Evolutionary conservation across 139 green algal genomes (phyloP).

Genomic region (Chlamydomonas incerta): DNA sequence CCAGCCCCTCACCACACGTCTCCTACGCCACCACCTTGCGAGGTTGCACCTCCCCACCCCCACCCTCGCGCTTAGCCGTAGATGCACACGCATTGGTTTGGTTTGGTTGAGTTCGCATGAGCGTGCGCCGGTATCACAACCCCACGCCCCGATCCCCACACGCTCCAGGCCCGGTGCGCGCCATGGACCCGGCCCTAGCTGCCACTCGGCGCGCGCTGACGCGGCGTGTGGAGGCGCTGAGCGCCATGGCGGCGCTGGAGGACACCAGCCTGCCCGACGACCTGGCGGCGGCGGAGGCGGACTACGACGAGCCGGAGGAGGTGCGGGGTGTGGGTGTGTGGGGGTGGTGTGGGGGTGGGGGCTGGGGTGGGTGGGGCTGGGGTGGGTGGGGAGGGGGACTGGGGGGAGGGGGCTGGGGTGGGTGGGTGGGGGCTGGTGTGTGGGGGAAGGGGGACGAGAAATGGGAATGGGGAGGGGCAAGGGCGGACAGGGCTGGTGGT

Average conservation of each 20-base stretch:
- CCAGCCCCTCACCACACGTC: too few species aligned
- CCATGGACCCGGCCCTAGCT: slow-evolving; percentile 28
- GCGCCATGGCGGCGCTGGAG: slow-evolving; percentile 24
- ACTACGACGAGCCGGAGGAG: slow-evolving; percentile 67
- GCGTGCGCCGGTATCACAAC: too few species aligned
- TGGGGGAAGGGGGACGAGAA: too few species aligned
- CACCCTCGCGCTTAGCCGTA: not conserved
- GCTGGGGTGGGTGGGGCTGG: not conserved
- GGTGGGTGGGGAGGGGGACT: not conserved
- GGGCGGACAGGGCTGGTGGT: too few species aligned
- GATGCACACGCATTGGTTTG: too few species aligned
- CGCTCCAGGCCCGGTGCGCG: slow-evolving; percentile 20
- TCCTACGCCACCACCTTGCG: not conserved
- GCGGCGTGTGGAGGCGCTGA: not conserved
- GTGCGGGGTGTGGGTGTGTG: not conserved
- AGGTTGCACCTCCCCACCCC: too few species aligned
- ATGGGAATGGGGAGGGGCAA: too few species aligned
- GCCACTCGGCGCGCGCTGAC: slow-evolving; percentile 27
- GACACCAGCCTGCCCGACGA: slow-evolving; percentile 50
- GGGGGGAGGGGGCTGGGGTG: too few species aligned
- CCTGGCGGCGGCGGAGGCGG: slow-evolving; percentile 57
- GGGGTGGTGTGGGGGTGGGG: not conserved
- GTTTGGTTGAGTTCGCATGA: too few species aligned
- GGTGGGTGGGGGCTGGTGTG: too few species aligned
- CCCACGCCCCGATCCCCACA: not conserved